Percentiles rank a stretch among this genome's conserved stretches.
These are phyloP conservation scores for Chaetomium sp. DNA, from an alignment of 2,329 filamentous ascomycete species.

Conservation along the genomic window DNA sequence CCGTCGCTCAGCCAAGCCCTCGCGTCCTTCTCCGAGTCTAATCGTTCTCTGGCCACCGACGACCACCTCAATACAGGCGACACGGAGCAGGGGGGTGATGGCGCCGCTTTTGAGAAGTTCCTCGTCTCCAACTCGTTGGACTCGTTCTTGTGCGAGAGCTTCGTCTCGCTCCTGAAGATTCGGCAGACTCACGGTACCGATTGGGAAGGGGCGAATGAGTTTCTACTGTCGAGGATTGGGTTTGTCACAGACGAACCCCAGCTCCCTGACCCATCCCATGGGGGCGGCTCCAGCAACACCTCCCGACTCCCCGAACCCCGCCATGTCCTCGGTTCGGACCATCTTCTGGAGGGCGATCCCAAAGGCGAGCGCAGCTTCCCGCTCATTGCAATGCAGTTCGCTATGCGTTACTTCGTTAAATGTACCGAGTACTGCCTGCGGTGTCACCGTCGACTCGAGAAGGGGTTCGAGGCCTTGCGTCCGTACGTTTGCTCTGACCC, in stretches of 20 bases:
- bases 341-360: constrained; percentile 35
- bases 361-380: constrained; percentile 51
- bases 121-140: constrained; percentile 75
- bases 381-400: constrained; percentile 70
- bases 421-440: constrained; percentile 88
- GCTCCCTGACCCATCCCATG: no score
- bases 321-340: constrained; percentile 37
- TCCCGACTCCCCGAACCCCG: constrained; percentile 27
- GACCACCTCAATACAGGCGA: not conserved
- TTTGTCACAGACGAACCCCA: not conserved
- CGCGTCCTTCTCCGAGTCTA: constrained; percentile 39
- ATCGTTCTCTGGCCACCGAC: not conserved
- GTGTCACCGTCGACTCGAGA: constrained; percentile 70
- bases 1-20: constrained; percentile 54
- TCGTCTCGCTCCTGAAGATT: constrained; percentile 64
- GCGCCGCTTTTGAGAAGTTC: constrained; percentile 52
- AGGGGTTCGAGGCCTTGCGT: constrained; percentile 69
- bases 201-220: constrained; percentile 68
- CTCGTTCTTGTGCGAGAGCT: constrained; percentile 65
- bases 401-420: constrained; percentile 72
- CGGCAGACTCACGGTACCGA: constrained; percentile 54
- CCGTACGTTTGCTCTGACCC: constrained; percentile 76
- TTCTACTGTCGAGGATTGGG: constrained; percentile 22
- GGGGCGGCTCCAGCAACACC: constrained; percentile 7
- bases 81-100: constrained; percentile 25